Evolutionary conservation across 257 asterid species (phyloP), one percentile per base, ranked within the genome.

Genomic region (Primulina eburnea): DNA sequence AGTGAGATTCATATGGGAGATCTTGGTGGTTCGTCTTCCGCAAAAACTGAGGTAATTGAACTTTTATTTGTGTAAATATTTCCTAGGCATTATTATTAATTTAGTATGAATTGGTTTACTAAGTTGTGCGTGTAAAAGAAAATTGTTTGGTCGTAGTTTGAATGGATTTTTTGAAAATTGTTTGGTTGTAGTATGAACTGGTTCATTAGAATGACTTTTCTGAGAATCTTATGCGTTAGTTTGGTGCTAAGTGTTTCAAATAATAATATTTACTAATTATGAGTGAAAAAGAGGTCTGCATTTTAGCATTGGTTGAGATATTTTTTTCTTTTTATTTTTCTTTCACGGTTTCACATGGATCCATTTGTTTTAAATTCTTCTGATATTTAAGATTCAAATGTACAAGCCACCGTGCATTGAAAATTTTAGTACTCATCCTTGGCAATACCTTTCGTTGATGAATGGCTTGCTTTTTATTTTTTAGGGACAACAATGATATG

Each of bases 1-100:
- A 89, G 98, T 79, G 99, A 94, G 88, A 91, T 94, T 76, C 99
- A 89, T 79, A 92, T 91, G 98, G 99, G 96, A 34, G 99, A 94
- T 78, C 95, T 94, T 53, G 99, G 97, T 21, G 99, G 99, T 12
- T 85, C 92, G 76, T 70, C 97, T 0, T 92, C 99, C 4, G 93
- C 81, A 32, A 94, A 91, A 85, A 95, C 98, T 35, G 97, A 89
- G 96, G 99, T 90, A 5, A 4, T 58, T 4, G 57, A 47, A 32
- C 56, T 32, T 32, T 32, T 32, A 32, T 32, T 32, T 4, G 34
- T 32, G 66, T 43, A 14, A 47, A 37, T 62, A 10, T 38, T 38
- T 38, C 18, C 53, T 43, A 3, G 14, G n/a, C 7, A 4, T 3
- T 3, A 43, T 43, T 43, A 14, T 43, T 11, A 6, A 11, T 11